Base-by-base conservation (phyloP, 805 yeast genomes). In the Lipomyces lipofer region DNA sequence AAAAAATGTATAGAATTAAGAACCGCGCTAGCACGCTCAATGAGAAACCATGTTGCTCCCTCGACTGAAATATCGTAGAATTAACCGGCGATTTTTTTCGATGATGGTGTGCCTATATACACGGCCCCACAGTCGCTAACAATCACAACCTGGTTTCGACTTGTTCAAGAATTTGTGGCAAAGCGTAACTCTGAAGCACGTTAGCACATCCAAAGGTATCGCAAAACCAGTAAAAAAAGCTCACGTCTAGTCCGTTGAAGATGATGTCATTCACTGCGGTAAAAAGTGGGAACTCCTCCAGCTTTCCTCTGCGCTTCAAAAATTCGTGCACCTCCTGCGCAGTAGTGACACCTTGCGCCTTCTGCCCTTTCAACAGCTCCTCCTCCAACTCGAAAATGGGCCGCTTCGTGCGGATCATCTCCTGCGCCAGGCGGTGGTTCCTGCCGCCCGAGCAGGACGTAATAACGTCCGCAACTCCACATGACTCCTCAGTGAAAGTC, bases 361-460 rank as follows among this genome's bases (percentile, higher is more conserved):
- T 85, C 78, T 91, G 97, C 49, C 99, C 99, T 70, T 94, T 90
- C 64, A 94, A 78, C 64, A 94, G 75, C 69, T 80, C 86, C 73
- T 81, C 83, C 75, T 94, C 99, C 52, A 94, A 86, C 66, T 84
- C 90, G 68, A 78, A 76, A 43, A 96, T 94, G 57, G 82, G 72
- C 44, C 48, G 38, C 58, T 86, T 85, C 57, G 90, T 78, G 71
- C 82, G 78, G 32, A 62, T 54, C 45, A 58, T 21, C 15, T 58
- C 62, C 15, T 39, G 59, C 35, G 59, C 65, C 58, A 94, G 96
- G 70, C 86, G 81, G 65, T 88, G 96, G 75, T 94, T 94, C 77
- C 99, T 83, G 69, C 99, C 99, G 68, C 97, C 97, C 17, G 95
- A 81, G 75, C 99, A 94, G 15, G 99, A 90, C 51, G 99, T 94